A percentile compares a stretch with the other conserved stretches of the same genome.
Evolutionary conservation across 805 yeast genomes (phyloP).

Genomic region (Kazachstania viticola): DNA sequence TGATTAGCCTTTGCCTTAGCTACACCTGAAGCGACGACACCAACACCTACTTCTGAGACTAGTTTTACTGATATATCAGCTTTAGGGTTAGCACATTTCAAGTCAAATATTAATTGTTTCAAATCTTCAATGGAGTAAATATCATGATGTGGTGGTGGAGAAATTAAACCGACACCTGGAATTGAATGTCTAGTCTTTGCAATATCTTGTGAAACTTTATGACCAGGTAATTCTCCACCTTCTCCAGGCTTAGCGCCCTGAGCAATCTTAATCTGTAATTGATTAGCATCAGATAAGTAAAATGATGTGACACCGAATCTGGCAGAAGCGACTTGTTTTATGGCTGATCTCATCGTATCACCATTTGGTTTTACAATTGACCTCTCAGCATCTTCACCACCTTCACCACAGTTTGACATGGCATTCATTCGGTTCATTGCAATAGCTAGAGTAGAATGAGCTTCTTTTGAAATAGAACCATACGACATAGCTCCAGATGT

Average conservation of each 20-base stretch:
- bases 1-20: conserved; percentile 98
- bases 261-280: conserved; percentile 95
- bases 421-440: conserved; percentile 98
- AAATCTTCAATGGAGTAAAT: conserved; percentile 96
- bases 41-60: conserved; percentile 97
- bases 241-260: conserved; percentile 99
- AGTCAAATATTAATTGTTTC: conserved; percentile 90
- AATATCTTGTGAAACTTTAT: conserved; percentile 76
- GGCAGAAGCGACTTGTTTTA: conserved; percentile 95
- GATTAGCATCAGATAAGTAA: conserved; percentile 92
- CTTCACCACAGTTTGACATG: conserved; percentile 97
- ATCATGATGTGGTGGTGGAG: conserved; percentile 98
- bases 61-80: conserved; percentile 94
- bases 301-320: conserved; percentile 95
- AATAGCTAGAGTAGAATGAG: conserved; percentile 93
- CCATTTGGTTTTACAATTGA: conserved; percentile 72
- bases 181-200: conserved; percentile 96
- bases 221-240: conserved; percentile 97
- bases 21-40: conserved; percentile 97
- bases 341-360: conserved; percentile 97
- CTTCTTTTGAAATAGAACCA: conserved; percentile 97
- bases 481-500: conserved; percentile 99
- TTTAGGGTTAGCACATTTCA: conserved; percentile 94
- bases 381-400: conserved; percentile 96
- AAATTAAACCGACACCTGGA: conserved; percentile 90